Percentiles rank a stretch among this genome's conserved stretches.
Evolutionary conservation across 2,329 filamentous ascomycete genomes (phyloP).

Genomic region (Fusarium siculi): DNA sequence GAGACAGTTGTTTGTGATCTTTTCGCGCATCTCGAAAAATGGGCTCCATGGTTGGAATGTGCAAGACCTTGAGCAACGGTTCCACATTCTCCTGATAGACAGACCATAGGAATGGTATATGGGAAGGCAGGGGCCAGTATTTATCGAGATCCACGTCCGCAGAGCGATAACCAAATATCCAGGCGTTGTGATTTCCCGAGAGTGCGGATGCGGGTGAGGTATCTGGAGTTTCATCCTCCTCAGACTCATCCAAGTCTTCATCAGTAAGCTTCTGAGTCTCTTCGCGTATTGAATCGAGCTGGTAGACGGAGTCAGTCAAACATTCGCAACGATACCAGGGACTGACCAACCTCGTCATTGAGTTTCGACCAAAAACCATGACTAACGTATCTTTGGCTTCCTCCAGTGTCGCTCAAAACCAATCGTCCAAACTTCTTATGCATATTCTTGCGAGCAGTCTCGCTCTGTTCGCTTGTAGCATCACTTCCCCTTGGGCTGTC

Average conservation of each 20-base stretch:
- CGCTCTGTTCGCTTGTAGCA: slow-evolving; percentile 49
- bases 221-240: slow-evolving; percentile 68
- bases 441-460: slow-evolving; percentile 42
- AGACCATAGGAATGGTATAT: slow-evolving; percentile 75
- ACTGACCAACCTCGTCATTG: slow-evolving; percentile 72
- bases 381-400: slow-evolving; percentile 77
- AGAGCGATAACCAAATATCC: slow-evolving; percentile 78
- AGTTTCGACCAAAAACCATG: slow-evolving; percentile 81
- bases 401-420: slow-evolving; percentile 75
- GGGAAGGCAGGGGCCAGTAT: slow-evolving; percentile 73
- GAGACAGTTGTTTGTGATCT: slow-evolving; percentile 66
- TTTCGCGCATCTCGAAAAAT: slow-evolving; percentile 70
- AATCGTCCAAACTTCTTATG: slow-evolving; percentile 71
- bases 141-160: slow-evolving; percentile 72
- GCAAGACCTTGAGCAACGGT: slow-evolving; percentile 76
- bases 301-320: slow-evolving; percentile 15
- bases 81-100: slow-evolving; percentile 80
- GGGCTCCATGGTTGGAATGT: slow-evolving; percentile 73
- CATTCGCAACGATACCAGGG: neutral
- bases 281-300: slow-evolving; percentile 57
- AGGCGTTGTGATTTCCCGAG: slow-evolving; percentile 71
- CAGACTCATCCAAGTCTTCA: slow-evolving; percentile 63
- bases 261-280: slow-evolving; percentile 60
- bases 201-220: slow-evolving; percentile 51
- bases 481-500: slow-evolving; percentile 43